Evolutionary conservation across 176 grass and related monocot species (phyloP).

Genomic region (Cymbopogon citratus): DNA sequence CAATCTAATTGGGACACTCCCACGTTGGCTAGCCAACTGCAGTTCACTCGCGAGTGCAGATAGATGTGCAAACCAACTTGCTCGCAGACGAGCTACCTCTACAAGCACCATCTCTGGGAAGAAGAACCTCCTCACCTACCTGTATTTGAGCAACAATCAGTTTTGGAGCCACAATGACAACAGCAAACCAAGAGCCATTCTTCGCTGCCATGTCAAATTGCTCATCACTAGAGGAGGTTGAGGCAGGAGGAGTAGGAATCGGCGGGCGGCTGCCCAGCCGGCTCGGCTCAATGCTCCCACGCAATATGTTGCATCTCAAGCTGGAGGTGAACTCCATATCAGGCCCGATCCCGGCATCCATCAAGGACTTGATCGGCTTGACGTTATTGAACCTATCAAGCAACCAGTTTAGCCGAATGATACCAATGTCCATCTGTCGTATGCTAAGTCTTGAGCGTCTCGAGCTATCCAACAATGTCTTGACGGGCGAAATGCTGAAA

Average conservation of each 20-base stretch:
- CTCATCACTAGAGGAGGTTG: constrained; percentile 20
- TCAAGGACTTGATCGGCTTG: constrained; percentile 50
- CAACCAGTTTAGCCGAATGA: too few relatives aligned
- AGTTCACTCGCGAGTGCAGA: neutral
- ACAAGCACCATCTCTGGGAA: constrained; percentile 30
- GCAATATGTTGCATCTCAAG: constrained; percentile 31
- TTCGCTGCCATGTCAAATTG: constrained; percentile 60
- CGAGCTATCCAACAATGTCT: too few relatives aligned
- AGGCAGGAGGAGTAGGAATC: constrained; percentile 34
- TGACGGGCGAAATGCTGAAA: too few relatives aligned
- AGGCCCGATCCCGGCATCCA: constrained; percentile 49
- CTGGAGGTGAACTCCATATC: constrained; percentile 55
- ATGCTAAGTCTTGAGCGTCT: too few relatives aligned
- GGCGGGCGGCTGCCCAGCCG: constrained; percentile 38
- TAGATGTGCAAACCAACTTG: constrained; percentile 64
- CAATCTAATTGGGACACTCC: constrained; percentile 44
- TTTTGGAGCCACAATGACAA: constrained; percentile 56
- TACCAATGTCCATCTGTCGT: too few relatives aligned
- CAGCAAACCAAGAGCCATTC: constrained; percentile 70
- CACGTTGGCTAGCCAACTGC: constrained; percentile 66
- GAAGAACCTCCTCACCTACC: constrained; percentile 15
- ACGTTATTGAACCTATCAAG: constrained; percentile 66
- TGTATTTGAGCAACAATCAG: constrained; percentile 51
- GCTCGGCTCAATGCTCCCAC: constrained; percentile 12
- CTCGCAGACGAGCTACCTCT: constrained; percentile 56